Conservation (phyloP, 371 early-diverging fungal species). For the Apophysomyces trapeziformis region DNA sequence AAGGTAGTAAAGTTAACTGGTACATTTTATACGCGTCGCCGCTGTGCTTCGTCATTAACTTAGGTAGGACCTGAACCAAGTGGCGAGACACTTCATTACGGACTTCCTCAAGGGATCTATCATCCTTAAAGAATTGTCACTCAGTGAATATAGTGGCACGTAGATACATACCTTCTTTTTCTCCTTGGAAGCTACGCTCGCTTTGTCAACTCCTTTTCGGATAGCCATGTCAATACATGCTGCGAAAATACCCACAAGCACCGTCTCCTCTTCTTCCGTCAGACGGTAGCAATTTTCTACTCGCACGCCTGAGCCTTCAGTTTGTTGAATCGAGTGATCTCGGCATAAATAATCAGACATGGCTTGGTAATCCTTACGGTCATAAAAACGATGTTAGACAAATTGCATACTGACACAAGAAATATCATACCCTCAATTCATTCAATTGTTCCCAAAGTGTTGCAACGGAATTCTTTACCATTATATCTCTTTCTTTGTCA, state of each 20-base stretch:
- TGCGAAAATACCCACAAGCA: constrained; percentile 59
- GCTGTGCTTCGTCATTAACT: constrained; percentile 69
- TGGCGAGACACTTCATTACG: constrained; percentile 59
- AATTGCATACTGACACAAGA: constrained; percentile 13
- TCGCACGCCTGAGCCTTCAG: constrained; percentile 20
- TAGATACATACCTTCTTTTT: constrained; percentile 22
- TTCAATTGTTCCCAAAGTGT: constrained; percentile 61
- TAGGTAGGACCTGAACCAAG: constrained; percentile 60
- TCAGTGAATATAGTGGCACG: neutral
- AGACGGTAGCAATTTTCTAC: constrained; percentile 54
- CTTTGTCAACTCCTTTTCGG: constrained; percentile 32
- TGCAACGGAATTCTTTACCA: constrained; percentile 55
- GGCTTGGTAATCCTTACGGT: constrained; percentile 53
- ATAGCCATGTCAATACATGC: constrained; percentile 49
- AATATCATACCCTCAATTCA: constrained; percentile 16
- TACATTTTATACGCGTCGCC: constrained; percentile 57
- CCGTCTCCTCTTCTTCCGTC: constrained; percentile 66
- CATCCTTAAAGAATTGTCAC: constrained; percentile 23
- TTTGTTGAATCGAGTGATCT: constrained; percentile 54
- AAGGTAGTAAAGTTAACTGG: constrained; percentile 61
- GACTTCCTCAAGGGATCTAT: constrained; percentile 26
- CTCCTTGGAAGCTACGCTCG: constrained; percentile 19
- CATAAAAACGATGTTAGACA: neutral
- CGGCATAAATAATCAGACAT: constrained; percentile 61
- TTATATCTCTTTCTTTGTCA: constrained; percentile 35